Conservation (phyloP, 2,329 filamentous ascomycete genomes). For the Septoria petroselini region DNA sequence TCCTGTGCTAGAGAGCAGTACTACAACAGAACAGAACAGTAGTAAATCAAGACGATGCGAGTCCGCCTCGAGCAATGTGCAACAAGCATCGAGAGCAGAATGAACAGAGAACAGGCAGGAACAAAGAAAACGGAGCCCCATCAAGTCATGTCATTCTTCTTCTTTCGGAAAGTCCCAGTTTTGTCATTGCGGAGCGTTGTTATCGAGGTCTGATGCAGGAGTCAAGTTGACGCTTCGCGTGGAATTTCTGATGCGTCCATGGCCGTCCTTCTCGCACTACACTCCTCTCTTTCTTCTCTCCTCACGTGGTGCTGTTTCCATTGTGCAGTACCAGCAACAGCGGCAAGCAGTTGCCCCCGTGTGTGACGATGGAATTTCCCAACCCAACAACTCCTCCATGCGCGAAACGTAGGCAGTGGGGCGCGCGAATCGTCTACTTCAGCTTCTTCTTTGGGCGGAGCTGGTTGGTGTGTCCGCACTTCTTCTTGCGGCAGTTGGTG, state of each 20-base stretch:
- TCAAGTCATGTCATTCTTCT: too few relatives aligned
- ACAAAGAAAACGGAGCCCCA: too few relatives aligned
- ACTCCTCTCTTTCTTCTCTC: conserved; percentile 7
- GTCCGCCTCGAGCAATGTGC: too few relatives aligned
- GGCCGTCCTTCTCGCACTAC: conserved; percentile 13
- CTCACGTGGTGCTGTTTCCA: conserved; percentile 1
- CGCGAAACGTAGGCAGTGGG: too few relatives aligned
- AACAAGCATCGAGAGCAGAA: too few relatives aligned
- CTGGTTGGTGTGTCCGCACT: conserved; percentile 99
- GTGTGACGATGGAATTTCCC: conserved; percentile 2
- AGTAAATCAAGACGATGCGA: too few relatives aligned
- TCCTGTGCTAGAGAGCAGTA: too few relatives aligned
- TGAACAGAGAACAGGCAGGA: too few relatives aligned
- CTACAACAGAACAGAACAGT: too few relatives aligned
- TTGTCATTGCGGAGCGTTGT: conserved; percentile 12
- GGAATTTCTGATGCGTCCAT: conserved; percentile 4
- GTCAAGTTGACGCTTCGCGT: conserved; percentile 11
- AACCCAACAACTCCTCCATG: conserved; percentile 13
- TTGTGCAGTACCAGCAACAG: conserved; percentile 3
- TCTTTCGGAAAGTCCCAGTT: conserved; percentile 13
- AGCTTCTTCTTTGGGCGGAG: conserved; percentile 99
- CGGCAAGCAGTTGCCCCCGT: not conserved
- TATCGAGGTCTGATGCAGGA: conserved; percentile 12
- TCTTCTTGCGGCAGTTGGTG: conserved; percentile 99
- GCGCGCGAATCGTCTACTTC: conserved; percentile 58